A percentile compares a stretch with the other conserved stretches of the same genome.
Evolutionary conservation across 768 basidiomycete genomes (phyloP).

Genomic region (Infundibulicybe gibba): DNA sequence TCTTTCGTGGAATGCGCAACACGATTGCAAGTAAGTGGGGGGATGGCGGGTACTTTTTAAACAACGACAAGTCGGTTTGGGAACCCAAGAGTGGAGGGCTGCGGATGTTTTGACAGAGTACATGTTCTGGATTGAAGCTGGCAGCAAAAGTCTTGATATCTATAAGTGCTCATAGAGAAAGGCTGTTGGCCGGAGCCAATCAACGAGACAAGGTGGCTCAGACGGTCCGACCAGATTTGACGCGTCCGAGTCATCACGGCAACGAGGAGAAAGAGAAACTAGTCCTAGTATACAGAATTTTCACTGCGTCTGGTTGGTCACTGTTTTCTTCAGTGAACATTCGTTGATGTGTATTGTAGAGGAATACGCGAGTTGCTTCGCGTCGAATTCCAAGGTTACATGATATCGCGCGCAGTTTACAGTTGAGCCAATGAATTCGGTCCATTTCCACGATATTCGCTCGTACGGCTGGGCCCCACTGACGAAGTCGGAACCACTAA

Average conservation of each 20-base stretch:
- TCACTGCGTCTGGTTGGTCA: constrained; percentile 3
- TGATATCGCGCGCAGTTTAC: neutral
- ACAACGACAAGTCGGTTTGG: too few species aligned
- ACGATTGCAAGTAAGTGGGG: constrained; percentile 29
- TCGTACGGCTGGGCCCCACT: constrained; percentile 29
- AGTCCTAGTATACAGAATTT: constrained; percentile 35
- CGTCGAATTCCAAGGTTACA: too few species aligned
- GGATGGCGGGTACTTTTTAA: constrained; percentile 23
- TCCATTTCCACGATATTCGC: too few species aligned
- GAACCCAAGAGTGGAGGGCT: constrained; percentile 7
- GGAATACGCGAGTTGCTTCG: constrained; percentile 30
- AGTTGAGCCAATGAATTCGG: too few species aligned
- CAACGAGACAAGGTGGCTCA: constrained; percentile 30
- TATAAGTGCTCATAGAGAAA: constrained; percentile 19
- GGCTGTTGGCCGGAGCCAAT: too few species aligned
- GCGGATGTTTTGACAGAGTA: constrained; percentile 20
- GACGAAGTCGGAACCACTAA: constrained; percentile 36
- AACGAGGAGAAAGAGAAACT: too few species aligned
- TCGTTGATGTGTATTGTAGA: constrained; percentile 38
- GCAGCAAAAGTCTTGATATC: constrained; percentile 44
- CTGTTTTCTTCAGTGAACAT: constrained; percentile 43
- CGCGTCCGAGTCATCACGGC: too few species aligned
- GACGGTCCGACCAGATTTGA: constrained; percentile 41
- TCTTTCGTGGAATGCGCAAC: constrained; percentile 30
- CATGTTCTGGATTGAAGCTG: constrained; percentile 39